Conservation (phyloP, 225 moss, liverwort and hornwort genomes). For the Pseudoscleropodium purum region DNA sequence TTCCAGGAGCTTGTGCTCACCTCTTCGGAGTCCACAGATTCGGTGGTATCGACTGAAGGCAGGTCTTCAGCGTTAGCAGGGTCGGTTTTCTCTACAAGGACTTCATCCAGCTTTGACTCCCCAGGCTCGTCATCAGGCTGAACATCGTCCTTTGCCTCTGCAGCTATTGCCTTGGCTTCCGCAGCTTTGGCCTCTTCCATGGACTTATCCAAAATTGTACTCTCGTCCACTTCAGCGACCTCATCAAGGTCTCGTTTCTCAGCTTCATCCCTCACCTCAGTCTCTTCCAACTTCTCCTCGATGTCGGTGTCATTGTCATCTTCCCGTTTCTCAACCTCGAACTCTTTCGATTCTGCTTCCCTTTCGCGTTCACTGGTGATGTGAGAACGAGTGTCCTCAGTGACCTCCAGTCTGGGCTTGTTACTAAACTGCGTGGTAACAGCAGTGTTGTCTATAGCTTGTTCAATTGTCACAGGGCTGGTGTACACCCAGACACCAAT, state of each 20-base stretch:
- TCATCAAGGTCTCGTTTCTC: constrained; percentile 12
- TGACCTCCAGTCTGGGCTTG: neutral
- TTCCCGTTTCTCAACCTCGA: constrained; percentile 3
- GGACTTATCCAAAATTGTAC: constrained; percentile 13
- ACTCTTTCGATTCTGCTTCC: constrained; percentile 10
- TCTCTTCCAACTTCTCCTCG: constrained; percentile 15
- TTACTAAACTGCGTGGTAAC: neutral
- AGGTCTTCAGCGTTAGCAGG: constrained; percentile 9
- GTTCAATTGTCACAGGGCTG: constrained; percentile 14
- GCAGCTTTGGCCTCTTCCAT: constrained; percentile 9
- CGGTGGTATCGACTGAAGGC: neutral
- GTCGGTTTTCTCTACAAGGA: neutral
- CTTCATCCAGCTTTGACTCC: neutral
- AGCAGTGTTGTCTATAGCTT: neutral
- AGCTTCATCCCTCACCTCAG: constrained; percentile 3
- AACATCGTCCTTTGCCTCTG: neutral
- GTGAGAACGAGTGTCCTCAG: neutral
- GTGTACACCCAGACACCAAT: constrained; percentile 43
- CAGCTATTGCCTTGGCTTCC: neutral
- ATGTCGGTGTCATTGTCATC: constrained; percentile 7
- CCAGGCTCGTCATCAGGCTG: neutral
- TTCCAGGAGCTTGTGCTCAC: constrained; percentile 19
- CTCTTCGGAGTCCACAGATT: neutral
- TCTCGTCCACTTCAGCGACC: constrained; percentile 11
- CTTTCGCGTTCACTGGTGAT: neutral